Evolutionary conservation across 148 eudicot genomes (phyloP).

Genomic region (Fagopyrum tataricum): DNA sequence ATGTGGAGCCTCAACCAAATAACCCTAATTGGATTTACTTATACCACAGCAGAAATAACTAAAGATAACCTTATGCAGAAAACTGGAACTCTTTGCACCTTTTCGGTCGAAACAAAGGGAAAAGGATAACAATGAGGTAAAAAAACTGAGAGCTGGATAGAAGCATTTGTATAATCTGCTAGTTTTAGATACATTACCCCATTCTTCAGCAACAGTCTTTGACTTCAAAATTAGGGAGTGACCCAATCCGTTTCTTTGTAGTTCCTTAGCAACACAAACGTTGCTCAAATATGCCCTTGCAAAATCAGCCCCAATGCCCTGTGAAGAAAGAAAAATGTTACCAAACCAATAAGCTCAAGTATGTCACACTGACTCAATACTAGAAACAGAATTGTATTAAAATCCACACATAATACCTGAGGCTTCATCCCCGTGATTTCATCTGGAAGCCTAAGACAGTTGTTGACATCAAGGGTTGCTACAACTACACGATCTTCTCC

Average conservation of each 20-base stretch:
- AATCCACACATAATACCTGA: slow-evolving; percentile 34
- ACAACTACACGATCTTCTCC: slow-evolving; percentile 67
- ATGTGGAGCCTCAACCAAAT: not conserved
- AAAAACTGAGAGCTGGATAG: not conserved
- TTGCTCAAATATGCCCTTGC: slow-evolving; percentile 84
- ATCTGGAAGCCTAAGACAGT: slow-evolving; percentile 79
- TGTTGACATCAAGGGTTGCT: slow-evolving; percentile 81
- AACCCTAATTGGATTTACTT: not conserved
- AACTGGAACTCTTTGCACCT: not conserved
- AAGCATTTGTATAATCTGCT: not conserved
- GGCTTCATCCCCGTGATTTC: slow-evolving; percentile 80
- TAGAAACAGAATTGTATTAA: not conserved
- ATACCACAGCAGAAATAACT: not conserved
- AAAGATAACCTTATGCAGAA: not conserved
- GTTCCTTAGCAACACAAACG: slow-evolving; percentile 88
- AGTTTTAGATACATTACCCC: slow-evolving; percentile 48
- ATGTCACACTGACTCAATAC: not conserved
- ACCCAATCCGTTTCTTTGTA: slow-evolving; percentile 77
- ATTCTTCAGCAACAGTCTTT: slow-evolving; percentile 64
- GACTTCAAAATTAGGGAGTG: slow-evolving; percentile 50
- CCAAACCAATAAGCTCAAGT: not conserved
- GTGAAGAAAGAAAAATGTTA: slow-evolving; percentile 4
- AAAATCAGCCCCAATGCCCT: slow-evolving; percentile 90
- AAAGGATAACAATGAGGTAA: not conserved
- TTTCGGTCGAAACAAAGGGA: not conserved